Percentiles rank a stretch among this genome's conserved stretches.
Conservation (phyloP, 2,329 filamentous ascomycete genomes). For the Scedosporium aurantiacum region DNA sequence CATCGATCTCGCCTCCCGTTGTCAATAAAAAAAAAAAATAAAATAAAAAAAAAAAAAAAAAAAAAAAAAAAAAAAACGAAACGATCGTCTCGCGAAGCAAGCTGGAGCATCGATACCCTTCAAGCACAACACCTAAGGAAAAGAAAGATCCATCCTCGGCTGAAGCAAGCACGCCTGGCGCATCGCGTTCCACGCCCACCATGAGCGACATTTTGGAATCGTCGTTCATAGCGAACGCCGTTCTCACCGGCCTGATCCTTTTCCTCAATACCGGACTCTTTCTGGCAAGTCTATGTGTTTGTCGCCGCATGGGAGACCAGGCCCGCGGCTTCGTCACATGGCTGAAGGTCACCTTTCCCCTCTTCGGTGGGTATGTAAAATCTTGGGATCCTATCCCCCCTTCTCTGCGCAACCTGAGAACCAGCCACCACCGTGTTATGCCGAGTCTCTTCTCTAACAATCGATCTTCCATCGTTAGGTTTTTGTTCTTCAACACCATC, state of each 20-base stretch:
- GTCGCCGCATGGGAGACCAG: not conserved
- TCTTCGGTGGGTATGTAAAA: not conserved
- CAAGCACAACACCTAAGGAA: no score
- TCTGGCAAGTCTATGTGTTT: not conserved
- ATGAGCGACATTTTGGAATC: not conserved
- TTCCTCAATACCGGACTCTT: not conserved
- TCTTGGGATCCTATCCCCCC: not conserved
- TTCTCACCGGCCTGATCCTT: not conserved
- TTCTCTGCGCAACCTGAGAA: not conserved
- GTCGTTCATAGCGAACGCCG: not conserved
- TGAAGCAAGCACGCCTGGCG: no score
- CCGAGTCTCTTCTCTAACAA: not conserved
- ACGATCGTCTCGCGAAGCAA: no score
- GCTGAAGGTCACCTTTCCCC: not conserved
- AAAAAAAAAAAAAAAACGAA: no score
- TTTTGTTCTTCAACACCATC: not conserved
- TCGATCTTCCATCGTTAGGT: not conserved
- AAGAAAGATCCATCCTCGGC: no score
- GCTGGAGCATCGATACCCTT: no score
- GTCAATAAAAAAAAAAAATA: no score
- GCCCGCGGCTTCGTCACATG: slow-evolving; percentile 1
- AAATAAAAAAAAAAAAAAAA: no score
- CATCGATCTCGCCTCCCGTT: no score
- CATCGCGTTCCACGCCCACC: no score
- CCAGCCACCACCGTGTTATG: not conserved